Base-by-base conservation (phyloP, 192 early-diverging fungal species). In the Allomyces macrogynus region DNA sequence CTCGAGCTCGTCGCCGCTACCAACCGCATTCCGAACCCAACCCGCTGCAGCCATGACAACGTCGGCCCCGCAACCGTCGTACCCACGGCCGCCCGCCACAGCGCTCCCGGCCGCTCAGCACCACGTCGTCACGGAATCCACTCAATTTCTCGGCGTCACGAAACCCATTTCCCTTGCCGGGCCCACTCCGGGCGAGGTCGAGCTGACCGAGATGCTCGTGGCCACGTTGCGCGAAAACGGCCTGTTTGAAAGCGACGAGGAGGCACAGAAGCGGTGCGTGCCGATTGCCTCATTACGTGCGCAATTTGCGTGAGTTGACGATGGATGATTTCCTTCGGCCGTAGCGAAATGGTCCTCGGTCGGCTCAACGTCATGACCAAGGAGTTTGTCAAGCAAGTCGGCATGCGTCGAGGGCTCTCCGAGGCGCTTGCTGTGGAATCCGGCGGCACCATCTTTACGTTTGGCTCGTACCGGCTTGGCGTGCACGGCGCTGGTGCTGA, bases 391-490 rank as follows among this genome's bases (percentile, higher is more conserved):
- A 86, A 87, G 62, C 63, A 71, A n/a, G 85, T 89, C 24, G 80
- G 81, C 40, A 70, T 89, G 26, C 86, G 84, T 62, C 78, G 83
- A 61, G 81, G 80, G 23, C 72, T 87, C 60, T 80, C 91, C 18
- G 95, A 93, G 71, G 70, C 80, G 26, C 65, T 93, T 44, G 95
- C 95, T 5, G 79, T 75, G 61, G 87, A 92, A 61, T 88, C 85
- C 23, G 92, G 92, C 23, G 93, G 96, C 25, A 94, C 95, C 73
- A 94, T 97, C 26, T 99, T 92, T 66, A 93, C 96, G 1, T 99
- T 93, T 75, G 96, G 96, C 8, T 93, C 91, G 11, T 99, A 91
- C 72, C 80, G 92, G 43, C 77, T 97, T 23, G 96, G 96, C 20
- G 96, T 95, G 10, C 93, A 99, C 73, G 89, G 87, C 23, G 77